These are phyloP conservation scores for Corynespora cassiicola DNA, from an alignment of 2,329 filamentous ascomycete genomes.

Conservation along the genomic window DNA sequence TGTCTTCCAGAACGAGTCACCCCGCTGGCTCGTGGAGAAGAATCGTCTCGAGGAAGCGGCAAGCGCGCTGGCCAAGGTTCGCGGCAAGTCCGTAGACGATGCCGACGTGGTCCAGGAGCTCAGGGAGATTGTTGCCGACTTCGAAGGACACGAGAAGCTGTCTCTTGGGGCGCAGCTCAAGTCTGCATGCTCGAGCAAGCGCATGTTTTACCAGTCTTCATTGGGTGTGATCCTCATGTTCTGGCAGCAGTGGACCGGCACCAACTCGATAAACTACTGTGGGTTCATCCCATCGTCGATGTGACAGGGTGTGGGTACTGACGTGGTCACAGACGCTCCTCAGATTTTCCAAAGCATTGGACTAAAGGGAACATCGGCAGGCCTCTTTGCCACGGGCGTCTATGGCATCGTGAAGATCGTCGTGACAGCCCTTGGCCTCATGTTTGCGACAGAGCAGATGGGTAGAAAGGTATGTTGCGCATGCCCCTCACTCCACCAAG, in stretches of 20 bases:
- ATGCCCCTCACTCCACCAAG: not conserved
- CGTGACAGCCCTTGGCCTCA: slow-evolving; percentile 51
- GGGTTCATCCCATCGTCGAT: too few species aligned
- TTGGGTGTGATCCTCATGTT: slow-evolving; percentile 54
- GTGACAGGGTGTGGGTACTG: too few species aligned
- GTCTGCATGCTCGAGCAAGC: slow-evolving; percentile 44
- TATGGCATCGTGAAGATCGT: slow-evolving; percentile 56
- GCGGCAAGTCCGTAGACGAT: slow-evolving; percentile 43
- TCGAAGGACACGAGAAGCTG: slow-evolving; percentile 51
- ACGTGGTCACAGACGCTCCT: too few species aligned
- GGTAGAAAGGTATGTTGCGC: slow-evolving; percentile 46
- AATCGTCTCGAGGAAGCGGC: slow-evolving; percentile 54
- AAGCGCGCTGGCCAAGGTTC: slow-evolving; percentile 47
- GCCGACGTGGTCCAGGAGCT: slow-evolving; percentile 47
- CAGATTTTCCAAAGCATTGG: slow-evolving; percentile 54
- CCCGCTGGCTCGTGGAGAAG: slow-evolving; percentile 62
- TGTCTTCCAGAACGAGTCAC: slow-evolving; percentile 59
- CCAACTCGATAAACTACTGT: too few species aligned
- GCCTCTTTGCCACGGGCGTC: slow-evolving; percentile 55
- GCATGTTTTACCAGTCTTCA: slow-evolving; percentile 48
- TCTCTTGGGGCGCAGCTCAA: slow-evolving; percentile 47
- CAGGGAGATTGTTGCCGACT: slow-evolving; percentile 50
- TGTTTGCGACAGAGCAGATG: slow-evolving; percentile 53
- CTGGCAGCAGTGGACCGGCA: slow-evolving; percentile 50
- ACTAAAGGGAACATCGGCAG: slow-evolving; percentile 44